Percentiles rank a stretch among this genome's conserved stretches.
Conservation (phyloP, 306 rosid species). For the Prosopis cineraria region DNA sequence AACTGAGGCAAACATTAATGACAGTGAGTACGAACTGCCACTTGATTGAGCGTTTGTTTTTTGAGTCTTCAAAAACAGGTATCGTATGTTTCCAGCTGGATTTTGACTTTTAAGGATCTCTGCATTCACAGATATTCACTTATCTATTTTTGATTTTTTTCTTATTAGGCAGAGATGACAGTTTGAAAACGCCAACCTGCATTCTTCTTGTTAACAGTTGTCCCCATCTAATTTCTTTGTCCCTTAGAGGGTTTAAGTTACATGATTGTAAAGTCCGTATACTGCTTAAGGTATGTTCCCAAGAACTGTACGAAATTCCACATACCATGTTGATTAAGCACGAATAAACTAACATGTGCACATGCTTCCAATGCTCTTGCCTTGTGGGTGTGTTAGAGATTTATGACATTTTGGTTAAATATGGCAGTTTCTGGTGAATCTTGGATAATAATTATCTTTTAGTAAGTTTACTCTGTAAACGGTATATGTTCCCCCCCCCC, state of each 20-base stretch:
- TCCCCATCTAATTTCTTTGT: constrained; percentile 80
- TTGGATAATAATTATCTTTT: neutral
- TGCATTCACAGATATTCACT: constrained; percentile 3
- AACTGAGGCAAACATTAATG: constrained; percentile 87
- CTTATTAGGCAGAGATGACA: constrained; percentile 92
- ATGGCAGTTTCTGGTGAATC: neutral
- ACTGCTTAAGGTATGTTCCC: constrained; percentile 75
- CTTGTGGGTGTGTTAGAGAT: neutral
- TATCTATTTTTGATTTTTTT: constrained; percentile 41
- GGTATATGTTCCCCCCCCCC: neutral
- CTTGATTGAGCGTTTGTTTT: constrained; percentile 83
- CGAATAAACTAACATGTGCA: neutral
- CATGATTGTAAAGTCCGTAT: constrained; percentile 89
- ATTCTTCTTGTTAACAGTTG: constrained; percentile 68
- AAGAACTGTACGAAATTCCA: constrained; percentile 8
- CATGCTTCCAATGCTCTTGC: neutral
- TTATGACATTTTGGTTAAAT: neutral
- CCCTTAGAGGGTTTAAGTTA: constrained; percentile 94
- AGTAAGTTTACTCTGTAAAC: neutral
- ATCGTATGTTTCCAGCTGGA: constrained; percentile 30
- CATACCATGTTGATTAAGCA: neutral
- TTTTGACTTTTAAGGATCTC: constrained; percentile 17
- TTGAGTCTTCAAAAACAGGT: constrained; percentile 95
- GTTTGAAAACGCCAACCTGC: constrained; percentile 89
- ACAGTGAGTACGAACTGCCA: constrained; percentile 85